Percentiles rank a stretch among this genome's conserved stretches.
These are phyloP conservation scores for Pyrenochaeta sp. DNA, from an alignment of 2,329 filamentous ascomycete genomes.

Conservation along the genomic window DNA sequence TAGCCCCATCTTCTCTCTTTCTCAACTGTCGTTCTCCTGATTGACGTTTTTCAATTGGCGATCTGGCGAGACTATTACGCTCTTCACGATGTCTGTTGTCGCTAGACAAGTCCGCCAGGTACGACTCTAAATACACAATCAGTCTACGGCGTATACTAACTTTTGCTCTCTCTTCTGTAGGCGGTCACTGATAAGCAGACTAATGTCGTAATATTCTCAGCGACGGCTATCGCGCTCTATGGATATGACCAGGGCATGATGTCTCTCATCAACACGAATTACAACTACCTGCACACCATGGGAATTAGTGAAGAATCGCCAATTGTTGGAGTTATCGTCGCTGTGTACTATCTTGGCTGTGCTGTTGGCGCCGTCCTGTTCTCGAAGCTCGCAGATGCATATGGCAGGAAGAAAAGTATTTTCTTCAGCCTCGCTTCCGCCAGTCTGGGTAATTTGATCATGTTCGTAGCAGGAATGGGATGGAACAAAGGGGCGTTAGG, in stretches of 20 bases:
- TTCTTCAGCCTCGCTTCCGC: conserved; percentile 64
- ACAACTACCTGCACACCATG: conserved; percentile 66
- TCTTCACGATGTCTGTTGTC: conserved; percentile 18
- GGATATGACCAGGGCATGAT: conserved; percentile 62
- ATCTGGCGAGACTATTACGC: background rate
- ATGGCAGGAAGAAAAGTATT: conserved; percentile 64
- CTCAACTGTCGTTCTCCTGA: background rate
- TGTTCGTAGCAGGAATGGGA: conserved; percentile 66
- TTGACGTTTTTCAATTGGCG: background rate
- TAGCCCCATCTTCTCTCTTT: background rate
- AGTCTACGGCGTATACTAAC: too few relatives aligned
- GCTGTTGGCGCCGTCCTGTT: conserved; percentile 65
- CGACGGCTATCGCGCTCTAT: conserved; percentile 64
- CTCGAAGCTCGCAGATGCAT: conserved; percentile 62
- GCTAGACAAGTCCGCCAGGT: conserved; percentile 21
- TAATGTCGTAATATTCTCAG: conserved; percentile 62
- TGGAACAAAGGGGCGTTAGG: conserved; percentile 52
- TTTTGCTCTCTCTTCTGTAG: too few relatives aligned
- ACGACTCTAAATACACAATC: background rate
- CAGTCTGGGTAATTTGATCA: conserved; percentile 65
- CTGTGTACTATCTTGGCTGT: conserved; percentile 70
- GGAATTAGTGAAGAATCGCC: conserved; percentile 60
- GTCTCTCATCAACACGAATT: conserved; percentile 63
- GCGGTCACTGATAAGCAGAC: conserved; percentile 51
- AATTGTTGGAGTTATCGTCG: conserved; percentile 67